Evolutionary conservation across 352 stramenopile species (phyloP), one percentile per base, ranked within the genome.

Genomic region (Pythium myriotylum): DNA sequence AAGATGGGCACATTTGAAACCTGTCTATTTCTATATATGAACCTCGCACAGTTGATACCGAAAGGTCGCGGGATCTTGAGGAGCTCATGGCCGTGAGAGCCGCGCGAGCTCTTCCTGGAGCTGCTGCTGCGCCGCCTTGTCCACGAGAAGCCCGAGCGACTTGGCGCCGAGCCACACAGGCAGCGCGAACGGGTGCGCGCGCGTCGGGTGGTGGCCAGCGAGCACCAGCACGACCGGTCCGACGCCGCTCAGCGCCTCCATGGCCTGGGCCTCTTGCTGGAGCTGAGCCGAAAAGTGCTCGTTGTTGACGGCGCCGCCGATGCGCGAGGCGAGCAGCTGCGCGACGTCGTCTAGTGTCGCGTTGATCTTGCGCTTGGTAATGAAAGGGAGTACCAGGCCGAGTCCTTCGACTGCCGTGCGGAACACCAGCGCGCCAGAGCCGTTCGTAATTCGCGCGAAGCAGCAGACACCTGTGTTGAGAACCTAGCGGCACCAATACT

Each of bases 381-480:
- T 70, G 62, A 84, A 95, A 19, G 84, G 83, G 8, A 94, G 68
- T 26, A 96, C 63, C 24, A 86, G 43, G 0, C 59, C 68, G 22
- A 97, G 69, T 4, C 86, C 91, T 54, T 97, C 91, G 48, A 95
- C 83, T 10, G 82, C 86, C 1, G 89, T 72, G 4, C 91, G 84
- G 52, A 94, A 97, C 45, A 88, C 62, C 22, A 81, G 70, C 6
- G 70, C 73, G 3, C 39, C 27, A 16, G 76, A 65, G 9, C 70
- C 70, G 16, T 72, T 56, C 29, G 78, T 74, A 10, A 87, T 79
- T 47, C 86, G 86, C 53, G 89, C 80, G 66, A 97, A 96, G 33
- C 94, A 83, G 16, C 88, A 84, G n/a, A 97, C 62, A 2, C 91
- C 91, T 24, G 88, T 95, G 67, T 96, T 91, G 19, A 97, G 66